Evolutionary conservation across 2,329 filamentous ascomycete species (phyloP).

Genomic region (Hymenoscyphus fraxineus): DNA sequence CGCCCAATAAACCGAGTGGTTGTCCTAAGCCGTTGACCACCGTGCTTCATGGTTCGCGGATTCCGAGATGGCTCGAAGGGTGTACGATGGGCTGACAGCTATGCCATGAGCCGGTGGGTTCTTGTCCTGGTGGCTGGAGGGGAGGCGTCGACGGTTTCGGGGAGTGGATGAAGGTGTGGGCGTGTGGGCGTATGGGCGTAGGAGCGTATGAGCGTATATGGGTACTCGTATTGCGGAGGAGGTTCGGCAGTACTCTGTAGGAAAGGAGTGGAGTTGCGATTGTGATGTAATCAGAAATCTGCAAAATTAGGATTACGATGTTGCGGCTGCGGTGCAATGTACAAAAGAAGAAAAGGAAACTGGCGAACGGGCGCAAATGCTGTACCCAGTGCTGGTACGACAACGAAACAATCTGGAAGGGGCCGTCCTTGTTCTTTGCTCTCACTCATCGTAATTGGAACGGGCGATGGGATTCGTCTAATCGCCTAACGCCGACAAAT

Average conservation of each 20-base stretch:
- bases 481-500: no score
- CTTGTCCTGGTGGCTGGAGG: neutral
- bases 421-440: neutral
- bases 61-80: neutral
- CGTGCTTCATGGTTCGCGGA: constrained; percentile 7
- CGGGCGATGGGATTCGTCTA: no score
- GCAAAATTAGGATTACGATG: neutral
- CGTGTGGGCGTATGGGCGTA: no score
- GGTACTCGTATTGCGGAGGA: no score
- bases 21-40: neutral
- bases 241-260: neutral
- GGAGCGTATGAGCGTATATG: no score
- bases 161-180: no score
- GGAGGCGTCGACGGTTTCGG: neutral
- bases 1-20: constrained; percentile 1
- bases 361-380: neutral
- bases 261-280: neutral
- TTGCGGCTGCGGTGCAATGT: neutral
- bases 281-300: neutral
- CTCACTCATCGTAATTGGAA: no score
- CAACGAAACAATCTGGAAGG: neutral
- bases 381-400: neutral
- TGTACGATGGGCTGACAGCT: neutral
- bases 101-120: neutral
- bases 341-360: neutral